These are phyloP conservation scores for Pseudodiploospora longispora DNA, from an alignment of 2,329 filamentous ascomycete genomes.

Conservation along the genomic window DNA sequence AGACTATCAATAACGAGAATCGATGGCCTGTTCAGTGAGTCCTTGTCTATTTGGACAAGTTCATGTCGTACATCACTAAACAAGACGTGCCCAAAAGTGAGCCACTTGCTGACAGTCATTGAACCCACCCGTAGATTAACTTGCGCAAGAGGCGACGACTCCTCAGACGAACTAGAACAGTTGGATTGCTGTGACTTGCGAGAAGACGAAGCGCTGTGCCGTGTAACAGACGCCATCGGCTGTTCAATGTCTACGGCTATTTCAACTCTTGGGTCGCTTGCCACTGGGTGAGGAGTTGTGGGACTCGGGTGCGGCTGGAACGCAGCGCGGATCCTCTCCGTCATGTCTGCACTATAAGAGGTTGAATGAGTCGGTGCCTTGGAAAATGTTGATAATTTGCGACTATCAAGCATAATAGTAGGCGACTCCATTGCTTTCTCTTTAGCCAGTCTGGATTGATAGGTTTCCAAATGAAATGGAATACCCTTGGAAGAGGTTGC, in stretches of 20 bases:
- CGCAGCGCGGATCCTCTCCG: slow-evolving; percentile 41
- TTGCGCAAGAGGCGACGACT: slow-evolving; percentile 57
- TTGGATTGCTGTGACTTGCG: slow-evolving; percentile 32
- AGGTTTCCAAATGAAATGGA: slow-evolving; percentile 48
- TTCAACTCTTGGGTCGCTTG: slow-evolving; percentile 26
- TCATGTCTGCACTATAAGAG: slow-evolving; percentile 47
- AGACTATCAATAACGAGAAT: slow-evolving; percentile 76
- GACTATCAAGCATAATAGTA: slow-evolving; percentile 28
- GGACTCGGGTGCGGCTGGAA: slow-evolving; percentile 36
- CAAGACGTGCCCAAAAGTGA: slow-evolving; percentile 74
- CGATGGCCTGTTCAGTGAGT: slow-evolving; percentile 40
- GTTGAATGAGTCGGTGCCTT: slow-evolving; percentile 37
- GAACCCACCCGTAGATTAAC: slow-evolving; percentile 73
- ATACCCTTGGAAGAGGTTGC: slow-evolving; percentile 48
- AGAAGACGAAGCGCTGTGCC: slow-evolving; percentile 23
- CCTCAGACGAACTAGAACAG: slow-evolving; percentile 41
- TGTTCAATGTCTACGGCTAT: neutral
- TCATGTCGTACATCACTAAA: slow-evolving; percentile 74
- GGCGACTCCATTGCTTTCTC: slow-evolving; percentile 39
- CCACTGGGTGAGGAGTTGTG: slow-evolving; percentile 34
- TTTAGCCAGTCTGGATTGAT: slow-evolving; percentile 29
- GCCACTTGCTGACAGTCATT: slow-evolving; percentile 81
- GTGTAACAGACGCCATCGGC: slow-evolving; percentile 25
- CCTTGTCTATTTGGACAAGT: slow-evolving; percentile 36
- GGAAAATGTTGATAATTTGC: slow-evolving; percentile 24